Evolutionary conservation across 1,139 yeast species (phyloP).

Genomic region (Geotrichum bryndzae): DNA sequence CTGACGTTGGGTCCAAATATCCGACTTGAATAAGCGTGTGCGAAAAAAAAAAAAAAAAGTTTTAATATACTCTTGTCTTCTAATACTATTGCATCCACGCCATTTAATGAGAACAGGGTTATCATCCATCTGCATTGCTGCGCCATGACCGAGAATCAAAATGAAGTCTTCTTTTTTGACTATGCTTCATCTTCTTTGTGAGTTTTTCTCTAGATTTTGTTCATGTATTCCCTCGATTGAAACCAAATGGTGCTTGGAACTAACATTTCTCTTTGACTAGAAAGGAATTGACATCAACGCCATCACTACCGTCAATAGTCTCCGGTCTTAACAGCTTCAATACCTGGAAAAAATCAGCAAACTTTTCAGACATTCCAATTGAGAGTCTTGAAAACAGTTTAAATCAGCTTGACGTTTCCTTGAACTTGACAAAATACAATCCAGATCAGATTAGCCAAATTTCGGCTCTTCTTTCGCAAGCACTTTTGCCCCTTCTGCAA

Average conservation of each 20-base stretch:
- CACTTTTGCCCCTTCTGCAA: constrained; percentile 16
- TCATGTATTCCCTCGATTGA: not conserved
- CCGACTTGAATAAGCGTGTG: not conserved
- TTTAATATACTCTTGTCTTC: not conserved
- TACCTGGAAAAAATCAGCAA: constrained; percentile 4
- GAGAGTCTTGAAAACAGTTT: constrained; percentile 7
- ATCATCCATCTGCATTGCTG: not conserved
- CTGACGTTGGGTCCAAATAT: not conserved
- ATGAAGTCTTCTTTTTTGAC: constrained; percentile 13
- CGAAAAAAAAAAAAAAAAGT: not conserved
- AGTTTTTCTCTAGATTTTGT: not conserved
- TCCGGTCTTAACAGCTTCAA: not conserved
- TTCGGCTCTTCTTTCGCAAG: constrained; percentile 14
- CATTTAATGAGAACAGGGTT: not conserved
- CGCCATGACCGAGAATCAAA: not conserved
- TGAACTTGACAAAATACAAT: not conserved
- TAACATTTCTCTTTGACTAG: not conserved
- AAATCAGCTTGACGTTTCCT: constrained; percentile 9
- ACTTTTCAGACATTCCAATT: not conserved
- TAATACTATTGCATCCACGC: not conserved
- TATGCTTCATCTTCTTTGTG: constrained; percentile 6
- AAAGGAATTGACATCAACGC: not conserved
- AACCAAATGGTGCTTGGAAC: not conserved
- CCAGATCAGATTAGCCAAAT: not conserved
- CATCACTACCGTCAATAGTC: not conserved